Base-by-base conservation (phyloP, 148 eudicot species). In the Arctostaphylos glauca region DNA sequence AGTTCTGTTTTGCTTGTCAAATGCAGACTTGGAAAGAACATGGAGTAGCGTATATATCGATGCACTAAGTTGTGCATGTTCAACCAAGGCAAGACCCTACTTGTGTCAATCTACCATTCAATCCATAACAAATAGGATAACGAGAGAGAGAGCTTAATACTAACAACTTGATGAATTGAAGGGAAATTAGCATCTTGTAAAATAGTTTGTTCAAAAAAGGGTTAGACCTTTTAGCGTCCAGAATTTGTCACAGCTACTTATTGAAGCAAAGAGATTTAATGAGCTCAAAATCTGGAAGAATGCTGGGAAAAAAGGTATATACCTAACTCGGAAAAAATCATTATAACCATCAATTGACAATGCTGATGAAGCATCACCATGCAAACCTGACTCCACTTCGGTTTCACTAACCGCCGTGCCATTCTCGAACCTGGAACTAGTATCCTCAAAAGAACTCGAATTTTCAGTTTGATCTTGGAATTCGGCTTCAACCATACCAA, bases 361-460 rank as follows among this genome's bases (percentile, higher is more conserved):
- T 74, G 81, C 72, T 52, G 86, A 68, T 55, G 81, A 59, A 82
- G 74, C 78, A 84, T 89, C 91, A 80, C 86, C 88, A 46, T 67
- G 83, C 64, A 89, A 72, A 18, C 77, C 76, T 78, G 95, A 91
- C 82, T 86, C 86, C 77, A 89, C 90, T 82, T 94, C 98, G 80
- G 78, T 77, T 54, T 93, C 92, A 86, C 80, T 86, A 31, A 56
- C 70, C 13, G 25, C 54, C 58, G 84, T 84, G 78, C 78, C 89
- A 86, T 74, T 84, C 60, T 85, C 92, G 15, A 25, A 41, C 54
- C 75, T 94, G 41, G 90, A 88, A 86, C 82, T 76, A 9, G 90
- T 84, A 82, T 84, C 81, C 55, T 86, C 95, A 82, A 93, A 94
- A 4, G 98, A 94, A 76, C 98, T 94, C 23, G 96, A 94, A 85